Evolutionary conservation across 768 basidiomycete genomes (phyloP), one percentile per base, ranked within the genome.

Genomic region (Mycena rebaudengoi): DNA sequence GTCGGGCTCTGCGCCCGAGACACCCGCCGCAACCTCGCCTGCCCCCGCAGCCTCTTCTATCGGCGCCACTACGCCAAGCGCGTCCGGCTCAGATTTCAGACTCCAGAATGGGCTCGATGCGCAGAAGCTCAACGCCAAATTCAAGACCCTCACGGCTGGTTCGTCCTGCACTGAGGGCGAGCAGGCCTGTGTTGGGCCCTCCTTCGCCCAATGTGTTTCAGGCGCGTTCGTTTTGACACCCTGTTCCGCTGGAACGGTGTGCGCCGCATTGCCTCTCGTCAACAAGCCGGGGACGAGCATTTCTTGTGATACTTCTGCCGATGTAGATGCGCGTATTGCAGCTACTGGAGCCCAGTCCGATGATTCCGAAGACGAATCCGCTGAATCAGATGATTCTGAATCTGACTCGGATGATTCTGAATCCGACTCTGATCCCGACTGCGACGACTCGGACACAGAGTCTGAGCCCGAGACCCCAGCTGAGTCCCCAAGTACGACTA

Each of bases 261-360:
- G 86, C 52, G 78, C 78, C 29, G 85, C 85, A 5, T 80, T 87
- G 46, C 86, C 86, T 25, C 79, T 88, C 25, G 85, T 87, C 57
- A 85, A 86, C 74, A 77, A 73, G 29, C 58, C 79, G 12, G 87
- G 86, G 40, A 86, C 86, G 10, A 83, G 81, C 7, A 76, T 87
- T 62, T 76, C 83, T 13, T 88, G 86, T 74, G 80, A 79, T 16
- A 85, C 84, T 1, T 29, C 69, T 26, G 76, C 80, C 23, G 86
- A 87, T 70, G 82, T 82, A 14, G 60, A 63, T 18, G 74, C 80
- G 12, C 79, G 83, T 45, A 83, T 85, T 50, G 70, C 75, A 20
- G 77, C 75, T 7, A 79, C 82, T 35, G 82, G 80, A 32, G 79
- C 78, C 8, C n/a, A n/a, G n/a, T 75, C 73, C 14, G 50, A 43